These are phyloP conservation scores for Prunella vulgaris DNA, from an alignment of 257 asterid species.

Conservation along the genomic window DNA sequence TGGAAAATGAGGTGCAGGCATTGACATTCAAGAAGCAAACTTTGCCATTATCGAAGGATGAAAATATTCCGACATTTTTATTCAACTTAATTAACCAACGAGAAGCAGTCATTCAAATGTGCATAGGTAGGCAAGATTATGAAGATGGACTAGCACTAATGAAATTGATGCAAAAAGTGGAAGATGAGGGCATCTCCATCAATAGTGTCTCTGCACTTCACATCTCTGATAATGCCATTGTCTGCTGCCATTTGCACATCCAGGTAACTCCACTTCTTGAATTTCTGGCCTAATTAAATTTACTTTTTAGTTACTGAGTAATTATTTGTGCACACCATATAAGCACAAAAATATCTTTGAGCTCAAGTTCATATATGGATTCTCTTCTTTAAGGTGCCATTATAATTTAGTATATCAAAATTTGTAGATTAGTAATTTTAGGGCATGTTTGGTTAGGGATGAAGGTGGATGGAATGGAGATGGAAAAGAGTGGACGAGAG, in stretches of 20 bases:
- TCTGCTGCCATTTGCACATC: slow-evolving; percentile 31
- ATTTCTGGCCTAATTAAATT: too few species aligned
- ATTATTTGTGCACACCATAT: too few species aligned
- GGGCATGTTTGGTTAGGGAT: too few species aligned
- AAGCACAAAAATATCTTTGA: too few species aligned
- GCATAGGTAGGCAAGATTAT: slow-evolving; percentile 15
- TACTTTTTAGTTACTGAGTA: too few species aligned
- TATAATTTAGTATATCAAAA: too few species aligned
- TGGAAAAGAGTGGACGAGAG: too few species aligned
- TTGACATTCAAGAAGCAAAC: slow-evolving; percentile 22
- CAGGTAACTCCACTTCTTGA: slow-evolving; percentile 22
- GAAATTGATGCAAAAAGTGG: slow-evolving; percentile 23
- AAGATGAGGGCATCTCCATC: slow-evolving; percentile 29
- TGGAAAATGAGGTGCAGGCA: slow-evolving; percentile 27
- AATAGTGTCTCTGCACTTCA: slow-evolving; percentile 25
- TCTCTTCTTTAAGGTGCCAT: too few species aligned
- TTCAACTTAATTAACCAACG: slow-evolving; percentile 17
- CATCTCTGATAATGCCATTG: slow-evolving; percentile 19
- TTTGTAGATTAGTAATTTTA: too few species aligned
- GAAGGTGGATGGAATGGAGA: too few species aligned
- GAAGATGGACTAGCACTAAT: background rate
- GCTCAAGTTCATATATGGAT: too few species aligned
- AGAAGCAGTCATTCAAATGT: slow-evolving; percentile 38
- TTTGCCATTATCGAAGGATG: background rate
- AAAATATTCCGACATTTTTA: slow-evolving; percentile 4